phyloP scores from a whole-genome alignment of 768 basidiomycete genomes.

The Tricholoma furcatifolium region DNA sequence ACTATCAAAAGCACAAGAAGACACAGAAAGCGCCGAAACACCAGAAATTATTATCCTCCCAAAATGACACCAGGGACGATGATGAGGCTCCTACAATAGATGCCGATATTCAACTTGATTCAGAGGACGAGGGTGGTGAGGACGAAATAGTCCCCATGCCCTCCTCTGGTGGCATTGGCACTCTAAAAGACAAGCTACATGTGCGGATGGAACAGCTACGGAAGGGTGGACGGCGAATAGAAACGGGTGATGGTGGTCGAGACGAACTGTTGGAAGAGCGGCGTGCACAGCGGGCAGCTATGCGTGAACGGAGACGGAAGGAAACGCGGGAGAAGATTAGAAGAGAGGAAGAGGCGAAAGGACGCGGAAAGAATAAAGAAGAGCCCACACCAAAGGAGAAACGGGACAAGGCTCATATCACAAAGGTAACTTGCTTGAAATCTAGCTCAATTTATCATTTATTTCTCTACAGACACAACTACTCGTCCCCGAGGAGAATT shows the following conservation, averaged over 20 bases:
- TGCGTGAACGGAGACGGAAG: slow-evolving; percentile 83
- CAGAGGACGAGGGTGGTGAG: slow-evolving; percentile 31
- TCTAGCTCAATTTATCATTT: slow-evolving; percentile 3
- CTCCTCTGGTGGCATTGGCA: slow-evolving; percentile 54
- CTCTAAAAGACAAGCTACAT: slow-evolving; percentile 72
- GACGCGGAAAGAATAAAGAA: slow-evolving; percentile 46
- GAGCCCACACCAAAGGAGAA: slow-evolving; percentile 23
- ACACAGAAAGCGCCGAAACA: slow-evolving; percentile 83
- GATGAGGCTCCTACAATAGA: slow-evolving; percentile 50
- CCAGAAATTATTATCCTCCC: slow-evolving; percentile 4
- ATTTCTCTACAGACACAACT: slow-evolving; percentile 54
- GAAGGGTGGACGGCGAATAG: slow-evolving; percentile 30
- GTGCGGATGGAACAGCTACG: slow-evolving; percentile 72
- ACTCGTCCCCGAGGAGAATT: slow-evolving; percentile 57
- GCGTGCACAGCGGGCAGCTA: slow-evolving; percentile 69
- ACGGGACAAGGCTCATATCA: slow-evolving; percentile 39
- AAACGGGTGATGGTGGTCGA: slow-evolving; percentile 44
- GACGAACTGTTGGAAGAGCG: slow-evolving; percentile 86
- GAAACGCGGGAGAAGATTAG: slow-evolving; percentile 83
- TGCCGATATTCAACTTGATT: slow-evolving; percentile 39
- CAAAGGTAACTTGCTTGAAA: slow-evolving; percentile 48
- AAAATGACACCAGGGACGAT: slow-evolving; percentile 89
- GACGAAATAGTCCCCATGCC: slow-evolving; percentile 62
- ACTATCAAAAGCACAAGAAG: slow-evolving; percentile 87
- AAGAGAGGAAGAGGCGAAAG: slow-evolving; percentile 61